Evolutionary conservation across 2,329 filamentous ascomycete genomes (phyloP).

Genomic region (Helotiales sp.): DNA sequence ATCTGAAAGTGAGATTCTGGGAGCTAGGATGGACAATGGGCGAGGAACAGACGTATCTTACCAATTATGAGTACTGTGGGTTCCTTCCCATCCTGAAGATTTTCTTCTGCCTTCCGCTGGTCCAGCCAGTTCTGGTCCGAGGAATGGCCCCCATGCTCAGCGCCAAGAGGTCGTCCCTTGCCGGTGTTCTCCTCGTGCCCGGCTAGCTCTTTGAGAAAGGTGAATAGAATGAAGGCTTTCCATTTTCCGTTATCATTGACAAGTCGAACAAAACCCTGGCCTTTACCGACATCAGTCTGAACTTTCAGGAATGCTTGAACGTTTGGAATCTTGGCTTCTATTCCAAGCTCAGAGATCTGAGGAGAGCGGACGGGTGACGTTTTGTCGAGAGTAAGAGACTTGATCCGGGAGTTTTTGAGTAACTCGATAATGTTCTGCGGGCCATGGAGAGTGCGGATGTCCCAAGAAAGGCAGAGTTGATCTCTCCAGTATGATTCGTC

Average conservation of each 20-base stretch:
- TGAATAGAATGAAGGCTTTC: conserved; percentile 67
- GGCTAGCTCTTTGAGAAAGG: conserved; percentile 53
- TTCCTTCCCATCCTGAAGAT: conserved; percentile 40
- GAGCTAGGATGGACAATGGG: conserved; percentile 55
- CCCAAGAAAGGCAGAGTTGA: conserved; percentile 57
- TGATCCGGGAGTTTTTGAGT: conserved; percentile 32
- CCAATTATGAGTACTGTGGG: conserved; percentile 63
- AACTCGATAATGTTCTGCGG: conserved; percentile 37
- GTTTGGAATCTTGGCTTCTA: conserved; percentile 40
- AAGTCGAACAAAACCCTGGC: conserved; percentile 56
- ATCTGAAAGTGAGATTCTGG: no score
- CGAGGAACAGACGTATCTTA: conserved; percentile 36
- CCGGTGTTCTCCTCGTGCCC: conserved; percentile 52
- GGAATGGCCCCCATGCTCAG: conserved; percentile 51
- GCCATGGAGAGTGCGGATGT: conserved; percentile 52
- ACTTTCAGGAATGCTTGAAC: conserved; percentile 58
- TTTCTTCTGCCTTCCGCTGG: conserved; percentile 45
- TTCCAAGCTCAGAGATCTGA: conserved; percentile 46
- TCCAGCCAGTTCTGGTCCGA: conserved; percentile 62
- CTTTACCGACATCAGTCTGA: conserved; percentile 53
- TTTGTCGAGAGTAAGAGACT: conserved; percentile 39
- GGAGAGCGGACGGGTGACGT: conserved; percentile 21
- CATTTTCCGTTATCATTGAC: conserved; percentile 45
- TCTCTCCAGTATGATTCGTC: conserved; percentile 57
- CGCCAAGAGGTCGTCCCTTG: conserved; percentile 52